These are phyloP conservation scores for Chlamydomonas sphaeroides DNA, from an alignment of 139 green algal species.

Conservation along the genomic window DNA sequence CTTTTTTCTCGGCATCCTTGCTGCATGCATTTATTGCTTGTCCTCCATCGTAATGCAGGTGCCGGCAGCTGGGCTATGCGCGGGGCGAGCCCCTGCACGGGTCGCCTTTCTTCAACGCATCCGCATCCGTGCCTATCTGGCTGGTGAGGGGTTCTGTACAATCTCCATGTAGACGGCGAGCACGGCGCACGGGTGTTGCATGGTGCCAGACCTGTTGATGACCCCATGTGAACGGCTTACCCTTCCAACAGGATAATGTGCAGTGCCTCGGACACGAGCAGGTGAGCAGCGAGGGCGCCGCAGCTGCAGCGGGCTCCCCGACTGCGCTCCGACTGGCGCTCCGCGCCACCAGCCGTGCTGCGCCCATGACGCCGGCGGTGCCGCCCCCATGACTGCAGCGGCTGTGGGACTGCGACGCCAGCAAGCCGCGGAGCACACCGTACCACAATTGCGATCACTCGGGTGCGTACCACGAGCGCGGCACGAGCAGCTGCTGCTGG, in stretches of 20 bases:
- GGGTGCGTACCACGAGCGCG: neutral
- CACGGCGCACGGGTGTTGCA: no score
- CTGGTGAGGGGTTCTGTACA: neutral
- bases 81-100: neutral
- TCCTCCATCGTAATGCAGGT: neutral
- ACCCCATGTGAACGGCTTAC: no score
- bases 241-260: constrained; percentile 33
- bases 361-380: no score
- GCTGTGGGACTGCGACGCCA: constrained; percentile 1
- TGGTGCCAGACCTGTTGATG: no score
- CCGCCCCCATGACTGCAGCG: no score
- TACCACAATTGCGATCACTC: neutral
- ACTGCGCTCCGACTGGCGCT: no score
- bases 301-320: no score
- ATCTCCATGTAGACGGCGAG: no score
- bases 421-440: neutral
- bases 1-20: no score
- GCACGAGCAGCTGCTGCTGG: neutral
- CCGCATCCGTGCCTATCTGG: neutral
- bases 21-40: no score
- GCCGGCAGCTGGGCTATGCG: constrained; percentile 19
- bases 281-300: no score
- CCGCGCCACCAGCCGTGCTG: no score
- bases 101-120: neutral
- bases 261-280: constrained; percentile 6